Conservation (phyloP, 2,329 filamentous ascomycete species). For the Alternaria novae-zelandiae region DNA sequence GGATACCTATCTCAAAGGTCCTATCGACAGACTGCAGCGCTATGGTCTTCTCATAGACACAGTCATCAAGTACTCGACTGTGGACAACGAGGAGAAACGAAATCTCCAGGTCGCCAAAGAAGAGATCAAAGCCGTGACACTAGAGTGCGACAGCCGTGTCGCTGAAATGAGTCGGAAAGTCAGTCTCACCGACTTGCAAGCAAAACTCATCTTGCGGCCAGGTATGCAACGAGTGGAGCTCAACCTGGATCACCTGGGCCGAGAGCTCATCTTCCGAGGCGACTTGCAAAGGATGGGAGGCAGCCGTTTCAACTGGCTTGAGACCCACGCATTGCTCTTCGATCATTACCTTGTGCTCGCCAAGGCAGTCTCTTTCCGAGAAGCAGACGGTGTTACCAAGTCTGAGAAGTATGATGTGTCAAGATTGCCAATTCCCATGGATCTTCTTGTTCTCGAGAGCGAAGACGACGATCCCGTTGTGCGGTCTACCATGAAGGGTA, state of each 20-base stretch:
- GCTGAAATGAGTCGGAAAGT: slow-evolving; percentile 93
- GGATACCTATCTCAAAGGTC: slow-evolving; percentile 92
- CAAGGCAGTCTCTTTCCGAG: slow-evolving; percentile 73
- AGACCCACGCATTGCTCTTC: slow-evolving; percentile 91
- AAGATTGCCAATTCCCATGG: slow-evolving; percentile 95
- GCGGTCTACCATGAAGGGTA: slow-evolving; percentile 74
- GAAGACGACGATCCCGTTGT: slow-evolving; percentile 89
- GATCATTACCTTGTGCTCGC: slow-evolving; percentile 96
- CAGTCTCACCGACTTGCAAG: slow-evolving; percentile 80
- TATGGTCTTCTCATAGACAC: slow-evolving; percentile 84
- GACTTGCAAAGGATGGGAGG: slow-evolving; percentile 88
- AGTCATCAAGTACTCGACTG: slow-evolving; percentile 81
- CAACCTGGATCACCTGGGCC: slow-evolving; percentile 91
- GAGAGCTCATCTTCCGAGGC: slow-evolving; percentile 86
- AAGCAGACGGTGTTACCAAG: slow-evolving; percentile 73
- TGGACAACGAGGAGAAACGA: slow-evolving; percentile 86
- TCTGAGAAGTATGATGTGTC: slow-evolving; percentile 90
- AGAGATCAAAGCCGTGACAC: slow-evolving; percentile 86
- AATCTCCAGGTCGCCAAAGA: slow-evolving; percentile 85
- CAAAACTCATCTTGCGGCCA: slow-evolving; percentile 82
- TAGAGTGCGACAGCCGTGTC: slow-evolving; percentile 91
- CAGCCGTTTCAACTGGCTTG: slow-evolving; percentile 89
- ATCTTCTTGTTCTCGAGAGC: slow-evolving; percentile 88
- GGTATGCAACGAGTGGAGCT: slow-evolving; percentile 85
- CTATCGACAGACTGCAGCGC: slow-evolving; percentile 89